Base-by-base conservation (phyloP, 306 rosid genomes). In the Cajanus cajan region DNA sequence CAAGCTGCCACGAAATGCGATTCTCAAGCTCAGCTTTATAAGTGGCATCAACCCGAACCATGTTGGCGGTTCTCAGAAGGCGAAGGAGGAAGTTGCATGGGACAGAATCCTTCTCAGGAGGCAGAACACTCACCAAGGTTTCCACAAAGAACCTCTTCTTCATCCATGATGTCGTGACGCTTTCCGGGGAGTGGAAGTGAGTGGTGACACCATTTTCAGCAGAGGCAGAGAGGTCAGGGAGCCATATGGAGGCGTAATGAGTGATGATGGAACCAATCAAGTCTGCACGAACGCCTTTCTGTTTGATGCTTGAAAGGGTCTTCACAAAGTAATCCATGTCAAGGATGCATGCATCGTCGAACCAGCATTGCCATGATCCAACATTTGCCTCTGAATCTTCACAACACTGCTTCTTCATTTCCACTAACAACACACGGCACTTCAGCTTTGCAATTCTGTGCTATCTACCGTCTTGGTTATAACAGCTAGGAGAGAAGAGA, bases 301-400 rank as follows among this genome's bases (percentile, higher is more conserved):
- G 85, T 57, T 91, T 90, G 52, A 95, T 93, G 73, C 89, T 91
- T 36, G 96, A 68, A 33, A 95, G 90, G 39, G 98, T 95, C 78
- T 92, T 95, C 51, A 95, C 91, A 19, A 95, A 95, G 96, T 87
- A 95, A 82, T 95, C 98, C 90, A 95, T 88, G 90, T 95, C 98
- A 36, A 92, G 88, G 9, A 92, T 90, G 82, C 94, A 87, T 40
- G 91, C 90, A 37, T 92, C 98, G 41, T 95, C 95, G 65, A 95
- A 88, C 97, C 97, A 95, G 63, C 89, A 81, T 63, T 90, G 91
- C 1, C 89, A 81, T 0, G 83, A 76, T 16, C 85, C 77, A 80
- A 80, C 28, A 16, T 12, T 66, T 18, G 50, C 12, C 11, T 40
- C 74, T 43, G 89, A 68, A 25, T 90, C 89, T 21, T 66, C 77